phyloP scores from a whole-genome alignment of 139 green algal genomes.

The Mesotaenium endlicherianum region DNA sequence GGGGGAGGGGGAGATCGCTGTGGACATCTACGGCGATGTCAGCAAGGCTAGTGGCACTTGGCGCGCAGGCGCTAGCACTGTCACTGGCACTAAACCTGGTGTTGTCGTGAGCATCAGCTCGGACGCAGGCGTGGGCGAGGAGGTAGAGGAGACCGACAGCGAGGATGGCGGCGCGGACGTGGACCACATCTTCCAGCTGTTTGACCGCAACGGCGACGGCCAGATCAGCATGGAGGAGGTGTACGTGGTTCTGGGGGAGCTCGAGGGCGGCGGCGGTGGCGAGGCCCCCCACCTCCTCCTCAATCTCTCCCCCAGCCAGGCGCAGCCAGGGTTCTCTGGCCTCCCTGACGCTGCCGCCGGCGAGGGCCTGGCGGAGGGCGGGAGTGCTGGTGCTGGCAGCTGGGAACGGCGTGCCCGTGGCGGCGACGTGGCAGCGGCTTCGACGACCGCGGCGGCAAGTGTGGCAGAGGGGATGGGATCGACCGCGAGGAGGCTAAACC shows the following conservation, averaged over 20 bases:
- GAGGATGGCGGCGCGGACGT: not conserved
- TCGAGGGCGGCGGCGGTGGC: not conserved
- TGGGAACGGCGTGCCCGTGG: too few relatives aligned
- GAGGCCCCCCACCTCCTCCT: too few relatives aligned
- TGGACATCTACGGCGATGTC: too few relatives aligned
- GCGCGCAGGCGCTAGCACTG: too few relatives aligned
- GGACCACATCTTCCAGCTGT: constrained; percentile 53
- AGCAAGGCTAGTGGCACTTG: too few relatives aligned
- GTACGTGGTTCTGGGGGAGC: constrained; percentile 27
- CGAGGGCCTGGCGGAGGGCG: too few relatives aligned
- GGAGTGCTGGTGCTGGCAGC: too few relatives aligned
- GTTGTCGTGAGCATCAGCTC: not conserved
- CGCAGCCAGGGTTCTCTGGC: not conserved
- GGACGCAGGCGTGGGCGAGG: not conserved
- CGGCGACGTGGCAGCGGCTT: too few relatives aligned
- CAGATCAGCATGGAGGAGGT: constrained; percentile 53
- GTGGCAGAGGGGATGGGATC: not conserved
- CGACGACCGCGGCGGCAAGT: too few relatives aligned
- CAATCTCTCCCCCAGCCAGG: not conserved
- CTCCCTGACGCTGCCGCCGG: too few relatives aligned
- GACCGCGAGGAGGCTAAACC: not conserved
- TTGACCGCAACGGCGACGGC: constrained; percentile 56
- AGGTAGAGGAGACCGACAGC: not conserved
- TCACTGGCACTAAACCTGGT: not conserved
- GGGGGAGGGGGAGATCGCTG: not conserved